These are phyloP conservation scores for Actinidia polygama DNA, from an alignment of 179 eudicot species.

Conservation along the genomic window DNA sequence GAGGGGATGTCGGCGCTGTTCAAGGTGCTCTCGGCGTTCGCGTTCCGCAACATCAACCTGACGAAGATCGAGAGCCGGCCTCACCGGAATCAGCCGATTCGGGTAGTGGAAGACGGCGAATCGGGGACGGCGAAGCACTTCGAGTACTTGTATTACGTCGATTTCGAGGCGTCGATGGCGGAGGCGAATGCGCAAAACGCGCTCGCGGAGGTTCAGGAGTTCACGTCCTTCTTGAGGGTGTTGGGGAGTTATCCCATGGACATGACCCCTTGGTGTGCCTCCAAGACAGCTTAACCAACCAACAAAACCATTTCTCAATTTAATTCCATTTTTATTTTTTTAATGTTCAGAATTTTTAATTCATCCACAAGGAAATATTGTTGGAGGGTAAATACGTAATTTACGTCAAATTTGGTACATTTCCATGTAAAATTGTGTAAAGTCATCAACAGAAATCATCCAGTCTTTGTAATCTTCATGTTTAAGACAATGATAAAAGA, in stretches of 20 bases:
- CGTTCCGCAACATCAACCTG: slow-evolving; percentile 65
- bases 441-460: too few relatives aligned
- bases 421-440: not conserved
- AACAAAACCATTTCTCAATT: not conserved
- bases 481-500: too few relatives aligned
- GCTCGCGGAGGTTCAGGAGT: slow-evolving; percentile 65
- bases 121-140: slow-evolving; percentile 69
- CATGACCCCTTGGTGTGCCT: slow-evolving; percentile 48
- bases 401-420: not conserved
- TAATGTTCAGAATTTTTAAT: not conserved
- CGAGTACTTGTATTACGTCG: slow-evolving; percentile 68
- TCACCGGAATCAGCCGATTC: slow-evolving; percentile 57
- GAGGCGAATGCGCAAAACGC: slow-evolving; percentile 66
- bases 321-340: not conserved
- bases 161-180: slow-evolving; percentile 71
- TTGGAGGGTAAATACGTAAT: not conserved
- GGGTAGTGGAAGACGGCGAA: slow-evolving; percentile 59
- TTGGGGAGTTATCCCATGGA: slow-evolving; percentile 80
- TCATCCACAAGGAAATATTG: not conserved
- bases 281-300: slow-evolving; percentile 16
- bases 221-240: slow-evolving; percentile 62
- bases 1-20: slow-evolving; percentile 60
- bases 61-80: slow-evolving; percentile 79
- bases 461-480: too few relatives aligned
- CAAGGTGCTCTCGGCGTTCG: slow-evolving; percentile 77